Conservation (phyloP, 805 yeast genomes). For the Myxozyma neotropica region DNA sequence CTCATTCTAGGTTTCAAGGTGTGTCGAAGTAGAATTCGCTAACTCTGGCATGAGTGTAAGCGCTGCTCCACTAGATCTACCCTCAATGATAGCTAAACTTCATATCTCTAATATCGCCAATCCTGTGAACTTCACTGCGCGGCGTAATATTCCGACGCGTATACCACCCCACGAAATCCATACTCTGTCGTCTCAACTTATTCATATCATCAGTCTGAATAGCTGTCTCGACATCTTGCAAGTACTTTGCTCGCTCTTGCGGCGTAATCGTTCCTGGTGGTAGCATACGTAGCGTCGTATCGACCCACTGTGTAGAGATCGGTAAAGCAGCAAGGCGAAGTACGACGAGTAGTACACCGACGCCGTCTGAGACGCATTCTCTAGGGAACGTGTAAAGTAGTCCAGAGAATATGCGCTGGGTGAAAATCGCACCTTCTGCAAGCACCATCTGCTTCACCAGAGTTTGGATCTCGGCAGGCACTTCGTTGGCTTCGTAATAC, state of each 20-base stretch:
- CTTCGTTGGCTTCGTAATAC: conserved; percentile 43
- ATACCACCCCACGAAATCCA: conserved; percentile 83
- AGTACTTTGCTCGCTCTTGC: conserved; percentile 67
- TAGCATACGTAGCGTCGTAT: conserved; percentile 55
- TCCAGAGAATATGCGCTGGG: conserved; percentile 61
- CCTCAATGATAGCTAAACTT: conserved; percentile 10
- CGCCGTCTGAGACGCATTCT: conserved; percentile 72
- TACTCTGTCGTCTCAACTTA: conserved; percentile 68
- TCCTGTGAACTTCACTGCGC: conserved; percentile 22
- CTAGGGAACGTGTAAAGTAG: conserved; percentile 69
- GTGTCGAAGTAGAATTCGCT: no score
- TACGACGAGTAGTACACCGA: conserved; percentile 68
- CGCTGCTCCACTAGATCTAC: no score
- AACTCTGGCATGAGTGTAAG: no score
- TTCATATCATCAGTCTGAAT: conserved; percentile 65
- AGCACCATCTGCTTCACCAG: conserved; percentile 53
- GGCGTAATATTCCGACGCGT: conserved; percentile 64
- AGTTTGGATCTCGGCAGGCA: conserved; percentile 58
- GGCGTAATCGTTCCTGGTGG: conserved; percentile 65
- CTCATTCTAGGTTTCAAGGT: no score
- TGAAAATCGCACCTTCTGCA: conserved; percentile 60
- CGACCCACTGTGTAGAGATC: conserved; percentile 63
- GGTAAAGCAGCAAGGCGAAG: conserved; percentile 50
- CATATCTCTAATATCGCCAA: conserved; percentile 19
- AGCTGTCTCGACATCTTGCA: conserved; percentile 59